Percentiles rank a stretch among this genome's conserved stretches.
Conservation (phyloP, 169 alveolate species). For the Plasmodium vinckei region DNA sequence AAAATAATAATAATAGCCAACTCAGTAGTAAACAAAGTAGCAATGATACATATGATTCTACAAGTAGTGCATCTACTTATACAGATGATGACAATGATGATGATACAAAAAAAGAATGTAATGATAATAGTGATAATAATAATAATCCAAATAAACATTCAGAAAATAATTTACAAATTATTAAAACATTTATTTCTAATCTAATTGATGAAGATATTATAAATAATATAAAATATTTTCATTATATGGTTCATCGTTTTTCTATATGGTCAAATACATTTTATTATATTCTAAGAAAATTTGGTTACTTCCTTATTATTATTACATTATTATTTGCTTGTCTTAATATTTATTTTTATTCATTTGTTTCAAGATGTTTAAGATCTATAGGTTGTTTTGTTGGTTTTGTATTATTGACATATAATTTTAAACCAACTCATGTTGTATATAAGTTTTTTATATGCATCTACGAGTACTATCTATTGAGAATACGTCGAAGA, state of each 20-base stretch:
- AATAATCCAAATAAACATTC: background rate
- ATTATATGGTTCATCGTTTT: constrained; percentile 31
- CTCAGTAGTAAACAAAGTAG: background rate
- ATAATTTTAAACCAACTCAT: constrained; percentile 71
- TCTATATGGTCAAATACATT: constrained; percentile 26
- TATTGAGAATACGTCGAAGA: constrained; percentile 16
- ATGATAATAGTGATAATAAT: background rate
- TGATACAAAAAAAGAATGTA: background rate
- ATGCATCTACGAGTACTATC: constrained; percentile 58
- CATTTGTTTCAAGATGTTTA: constrained; percentile 31
- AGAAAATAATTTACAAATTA: constrained; percentile 39
- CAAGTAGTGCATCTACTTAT: background rate
- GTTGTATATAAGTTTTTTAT: constrained; percentile 38
- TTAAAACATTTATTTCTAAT: constrained; percentile 56
- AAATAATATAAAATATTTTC: constrained; percentile 66
- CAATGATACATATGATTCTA: background rate
- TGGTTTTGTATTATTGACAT: constrained; percentile 62
- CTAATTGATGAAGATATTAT: constrained; percentile 66
- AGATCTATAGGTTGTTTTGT: constrained; percentile 21
- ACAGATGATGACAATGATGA: background rate
- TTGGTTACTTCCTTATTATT: constrained; percentile 60
- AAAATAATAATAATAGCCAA: background rate
- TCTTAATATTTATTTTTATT: constrained; percentile 56
- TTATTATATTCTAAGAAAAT: constrained; percentile 40
- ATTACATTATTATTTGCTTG: constrained; percentile 21